Conservation (phyloP, 257 asterid species). For the Dorcoceras hygrometricum region DNA sequence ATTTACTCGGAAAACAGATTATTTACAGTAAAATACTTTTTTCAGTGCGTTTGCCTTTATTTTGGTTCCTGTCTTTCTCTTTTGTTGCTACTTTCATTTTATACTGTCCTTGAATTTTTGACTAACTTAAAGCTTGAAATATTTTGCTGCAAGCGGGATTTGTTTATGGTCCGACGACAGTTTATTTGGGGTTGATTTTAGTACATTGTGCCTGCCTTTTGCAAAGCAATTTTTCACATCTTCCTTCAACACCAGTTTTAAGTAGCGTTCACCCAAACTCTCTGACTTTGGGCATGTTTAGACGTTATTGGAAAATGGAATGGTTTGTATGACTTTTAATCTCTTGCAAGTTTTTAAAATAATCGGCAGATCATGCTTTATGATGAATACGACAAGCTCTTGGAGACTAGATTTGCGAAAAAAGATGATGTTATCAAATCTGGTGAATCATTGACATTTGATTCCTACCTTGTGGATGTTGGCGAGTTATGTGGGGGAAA, state of each 20-base stretch:
- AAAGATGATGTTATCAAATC: conserved; percentile 53
- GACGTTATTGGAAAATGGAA: conserved; percentile 1
- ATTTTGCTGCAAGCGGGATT: neutral
- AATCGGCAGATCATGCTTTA: conserved; percentile 59
- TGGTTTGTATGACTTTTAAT: conserved; percentile 8
- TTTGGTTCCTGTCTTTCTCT: too few species aligned
- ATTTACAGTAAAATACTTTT: too few species aligned
- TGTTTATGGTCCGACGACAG: conserved; percentile 2
- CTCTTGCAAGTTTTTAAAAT: neutral
- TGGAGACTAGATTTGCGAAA: conserved; percentile 73
- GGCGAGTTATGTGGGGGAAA: conserved; percentile 59
- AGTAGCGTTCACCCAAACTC: conserved; percentile 17
- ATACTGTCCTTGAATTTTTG: conserved; percentile 3
- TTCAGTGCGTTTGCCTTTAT: too few species aligned
- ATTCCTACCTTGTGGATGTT: conserved; percentile 68
- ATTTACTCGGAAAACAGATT: neutral
- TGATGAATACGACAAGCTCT: conserved; percentile 66
- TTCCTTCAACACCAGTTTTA: neutral
- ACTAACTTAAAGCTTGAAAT: conserved; percentile 9
- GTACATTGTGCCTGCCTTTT: neutral
- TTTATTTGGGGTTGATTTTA: conserved; percentile 2
- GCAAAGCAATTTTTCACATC: neutral
- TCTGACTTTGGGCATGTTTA: conserved; percentile 7
- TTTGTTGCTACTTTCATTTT: neutral
- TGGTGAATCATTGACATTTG: conserved; percentile 66